These are phyloP conservation scores for Cladosporium sp. DNA, from an alignment of 2,329 filamentous ascomycete genomes.

Conservation along the genomic window DNA sequence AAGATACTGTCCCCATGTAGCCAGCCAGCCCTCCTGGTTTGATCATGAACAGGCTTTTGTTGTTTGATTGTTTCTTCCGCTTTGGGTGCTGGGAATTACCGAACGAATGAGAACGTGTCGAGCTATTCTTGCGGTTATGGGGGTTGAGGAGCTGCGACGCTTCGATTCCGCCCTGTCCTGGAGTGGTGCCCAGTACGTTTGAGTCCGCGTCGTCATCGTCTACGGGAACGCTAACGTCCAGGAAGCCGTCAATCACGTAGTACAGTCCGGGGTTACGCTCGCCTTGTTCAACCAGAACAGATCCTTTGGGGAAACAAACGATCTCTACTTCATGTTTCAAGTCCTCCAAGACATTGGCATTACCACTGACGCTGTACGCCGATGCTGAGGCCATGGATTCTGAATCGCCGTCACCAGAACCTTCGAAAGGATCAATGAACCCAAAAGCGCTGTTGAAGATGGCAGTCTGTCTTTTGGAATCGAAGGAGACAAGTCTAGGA, in stretches of 20 bases:
- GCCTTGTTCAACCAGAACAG: slow-evolving; percentile 90
- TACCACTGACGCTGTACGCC: slow-evolving; percentile 49
- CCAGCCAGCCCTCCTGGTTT: slow-evolving; percentile 93
- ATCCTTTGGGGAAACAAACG: slow-evolving; percentile 92
- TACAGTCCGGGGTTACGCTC: slow-evolving; percentile 95
- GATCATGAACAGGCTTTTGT: slow-evolving; percentile 77
- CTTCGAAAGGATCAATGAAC: slow-evolving; percentile 51
- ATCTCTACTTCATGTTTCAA: slow-evolving; percentile 92
- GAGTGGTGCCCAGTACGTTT: slow-evolving; percentile 42
- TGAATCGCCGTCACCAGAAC: slow-evolving; percentile 79
- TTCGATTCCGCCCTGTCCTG: slow-evolving; percentile 30
- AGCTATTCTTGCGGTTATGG: not conserved
- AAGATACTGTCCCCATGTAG: slow-evolving; percentile 90
- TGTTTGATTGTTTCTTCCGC: slow-evolving; percentile 46
- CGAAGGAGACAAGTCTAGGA: slow-evolving; percentile 76
- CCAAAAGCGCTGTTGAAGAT: slow-evolving; percentile 74
- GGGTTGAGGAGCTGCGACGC: slow-evolving; percentile 27
- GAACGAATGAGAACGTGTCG: slow-evolving; percentile 7
- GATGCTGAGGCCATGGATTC: slow-evolving; percentile 66
- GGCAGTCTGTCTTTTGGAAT: slow-evolving; percentile 73
- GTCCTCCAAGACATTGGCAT: slow-evolving; percentile 68
- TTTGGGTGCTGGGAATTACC: slow-evolving; percentile 20
- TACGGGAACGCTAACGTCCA: slow-evolving; percentile 83
- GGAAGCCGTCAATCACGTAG: slow-evolving; percentile 94
- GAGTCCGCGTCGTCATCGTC: slow-evolving; percentile 54